Conservation (phyloP, 345 rosid species). For the Eucalyptus lansdowneana region DNA sequence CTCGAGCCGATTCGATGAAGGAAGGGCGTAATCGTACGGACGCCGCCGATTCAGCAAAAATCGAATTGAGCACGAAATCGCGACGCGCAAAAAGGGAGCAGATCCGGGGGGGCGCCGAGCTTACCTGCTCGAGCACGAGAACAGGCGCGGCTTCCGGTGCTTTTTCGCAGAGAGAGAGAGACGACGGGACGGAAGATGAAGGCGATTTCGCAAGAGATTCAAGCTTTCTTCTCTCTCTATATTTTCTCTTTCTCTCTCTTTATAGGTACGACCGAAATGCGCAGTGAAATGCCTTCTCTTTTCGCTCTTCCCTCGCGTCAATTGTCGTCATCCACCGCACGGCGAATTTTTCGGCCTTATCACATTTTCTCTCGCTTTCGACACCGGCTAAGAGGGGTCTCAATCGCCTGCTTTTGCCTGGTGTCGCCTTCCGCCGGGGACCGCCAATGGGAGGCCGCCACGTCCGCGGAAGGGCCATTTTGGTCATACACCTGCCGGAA, state of each 20-base stretch:
- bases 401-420: neutral
- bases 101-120: neutral
- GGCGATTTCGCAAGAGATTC: neutral
- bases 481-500: neutral
- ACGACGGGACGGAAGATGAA: neutral
- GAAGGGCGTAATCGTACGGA: neutral
- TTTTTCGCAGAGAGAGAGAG: neutral
- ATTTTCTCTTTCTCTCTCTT: neutral
- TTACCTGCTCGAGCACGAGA: neutral
- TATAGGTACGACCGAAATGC: neutral
- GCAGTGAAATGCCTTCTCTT: neutral
- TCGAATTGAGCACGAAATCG: neutral
- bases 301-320: neutral
- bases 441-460: neutral
- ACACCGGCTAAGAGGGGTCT: neutral
- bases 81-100: neutral
- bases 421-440: neutral
- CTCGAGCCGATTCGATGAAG: neutral
- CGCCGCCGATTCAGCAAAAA: neutral
- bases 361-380: neutral
- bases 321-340: neutral
- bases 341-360: neutral
- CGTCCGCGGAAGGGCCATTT: neutral
- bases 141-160: neutral
- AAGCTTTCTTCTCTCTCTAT: neutral